Percentiles rank a stretch among this genome's conserved stretches.
phyloP scores from a whole-genome alignment of 169 alveolate genomes.

The Plasmodium gaboni region DNA sequence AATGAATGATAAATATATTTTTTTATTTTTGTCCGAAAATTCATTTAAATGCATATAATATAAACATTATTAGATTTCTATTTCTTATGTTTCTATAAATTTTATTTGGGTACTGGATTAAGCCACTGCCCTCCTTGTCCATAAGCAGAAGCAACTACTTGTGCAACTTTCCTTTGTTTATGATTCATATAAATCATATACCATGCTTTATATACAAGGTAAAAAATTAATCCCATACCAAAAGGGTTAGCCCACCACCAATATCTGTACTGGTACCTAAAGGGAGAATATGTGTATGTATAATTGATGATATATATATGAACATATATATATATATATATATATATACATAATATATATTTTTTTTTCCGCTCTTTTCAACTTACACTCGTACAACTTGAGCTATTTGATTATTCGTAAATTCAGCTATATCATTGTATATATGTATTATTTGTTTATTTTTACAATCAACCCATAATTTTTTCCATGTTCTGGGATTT shows the following conservation, averaged over 20 bases:
- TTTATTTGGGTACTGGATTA: slow-evolving; percentile 90
- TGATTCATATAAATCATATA: slow-evolving; percentile 90
- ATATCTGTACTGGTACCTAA: slow-evolving; percentile 84
- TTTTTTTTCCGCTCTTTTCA: not conserved
- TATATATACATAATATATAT: slow-evolving; percentile 5
- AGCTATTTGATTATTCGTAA: slow-evolving; percentile 83
- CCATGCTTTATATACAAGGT: slow-evolving; percentile 89
- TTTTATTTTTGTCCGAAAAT: no score
- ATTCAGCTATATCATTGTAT: slow-evolving; percentile 77
- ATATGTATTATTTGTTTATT: slow-evolving; percentile 82
- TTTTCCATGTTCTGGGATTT: slow-evolving; percentile 85
- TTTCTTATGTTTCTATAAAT: not conserved
- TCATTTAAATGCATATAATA: no score
- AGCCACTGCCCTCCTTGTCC: slow-evolving; percentile 94
- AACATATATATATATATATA: not conserved
- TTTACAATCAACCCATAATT: slow-evolving; percentile 80
- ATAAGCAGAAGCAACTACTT: slow-evolving; percentile 91
- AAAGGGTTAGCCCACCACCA: slow-evolving; percentile 94
- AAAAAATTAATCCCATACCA: slow-evolving; percentile 89
- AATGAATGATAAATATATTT: no score
- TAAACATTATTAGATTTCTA: no score
- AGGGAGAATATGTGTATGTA: not conserved
- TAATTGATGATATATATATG: not conserved
- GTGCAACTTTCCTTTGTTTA: slow-evolving; percentile 91
- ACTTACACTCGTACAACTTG: slow-evolving; percentile 83